A percentile compares a stretch with the other conserved stretches of the same genome.
phyloP scores from a whole-genome alignment of 2,329 filamentous ascomycete species.

The Tolypocladium tundrense region DNA sequence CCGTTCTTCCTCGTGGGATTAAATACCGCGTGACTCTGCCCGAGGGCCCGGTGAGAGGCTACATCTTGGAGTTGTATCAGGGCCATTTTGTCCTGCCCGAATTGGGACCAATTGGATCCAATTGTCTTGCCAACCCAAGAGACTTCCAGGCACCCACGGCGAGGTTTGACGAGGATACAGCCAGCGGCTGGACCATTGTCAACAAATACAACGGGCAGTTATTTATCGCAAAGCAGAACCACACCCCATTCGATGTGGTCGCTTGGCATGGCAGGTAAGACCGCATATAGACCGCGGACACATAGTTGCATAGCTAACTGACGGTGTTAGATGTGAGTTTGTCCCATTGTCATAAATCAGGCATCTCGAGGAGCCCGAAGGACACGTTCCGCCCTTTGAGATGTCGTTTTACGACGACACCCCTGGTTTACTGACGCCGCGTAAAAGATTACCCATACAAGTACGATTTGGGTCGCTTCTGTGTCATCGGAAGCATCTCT shows the following conservation, averaged over 20 bases:
- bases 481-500: slow-evolving; percentile 59
- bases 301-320: neutral
- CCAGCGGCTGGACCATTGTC: slow-evolving; percentile 31
- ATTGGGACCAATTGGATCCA: slow-evolving; percentile 63
- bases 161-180: slow-evolving; percentile 44
- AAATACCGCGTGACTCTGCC: slow-evolving; percentile 62
- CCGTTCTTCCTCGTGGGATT: slow-evolving; percentile 63
- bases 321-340: neutral
- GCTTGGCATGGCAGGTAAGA: slow-evolving; percentile 65
- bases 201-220: slow-evolving; percentile 57
- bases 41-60: slow-evolving; percentile 54
- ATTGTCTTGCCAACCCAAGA: slow-evolving; percentile 61
- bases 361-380: neutral
- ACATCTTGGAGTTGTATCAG: slow-evolving; percentile 65
- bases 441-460: slow-evolving; percentile 60
- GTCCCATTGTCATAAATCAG: neutral
- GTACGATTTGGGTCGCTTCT: slow-evolving; percentile 74
- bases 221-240: slow-evolving; percentile 53
- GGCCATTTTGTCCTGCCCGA: slow-evolving; percentile 63
- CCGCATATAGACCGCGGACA: neutral
- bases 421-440: neutral
- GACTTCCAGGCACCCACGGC: slow-evolving; percentile 70
- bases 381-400: neutral
- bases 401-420: neutral
- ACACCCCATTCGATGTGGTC: slow-evolving; percentile 71